Base-by-base conservation (phyloP, 2,329 filamentous ascomycete species). In the Zarea fungicola region DNA sequence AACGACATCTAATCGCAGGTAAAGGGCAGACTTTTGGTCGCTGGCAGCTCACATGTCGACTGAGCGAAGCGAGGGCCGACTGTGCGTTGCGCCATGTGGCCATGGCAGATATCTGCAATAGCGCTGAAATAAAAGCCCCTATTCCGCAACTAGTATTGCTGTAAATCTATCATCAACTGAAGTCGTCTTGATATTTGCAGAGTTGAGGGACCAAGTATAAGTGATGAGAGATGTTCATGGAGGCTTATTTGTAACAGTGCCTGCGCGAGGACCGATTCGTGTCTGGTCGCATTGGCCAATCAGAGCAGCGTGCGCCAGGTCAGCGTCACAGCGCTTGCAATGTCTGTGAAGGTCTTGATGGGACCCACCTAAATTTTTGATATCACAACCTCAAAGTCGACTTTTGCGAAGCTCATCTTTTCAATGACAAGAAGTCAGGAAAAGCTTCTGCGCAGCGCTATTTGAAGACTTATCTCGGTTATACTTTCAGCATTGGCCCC, bases 341-440 rank as follows among this genome's bases (percentile, higher is more conserved):
- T 25, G 37, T 36, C 45, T 37, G n/a, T n/a, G 45, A 48, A 34
- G 11, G 28, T 23, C 37, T 36, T 16, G 29, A n/a, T n/a, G 13
- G 14, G 42, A n/a, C 40, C 51, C 51, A 50, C 51, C 46, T 43
- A 48, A 53, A 53, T 42, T 50, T 53, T 50, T 51, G 32, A 50
- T 48, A 46, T 44, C 37, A 25, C 32, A 46, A 46, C 46, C 28
- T 52, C 36, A 31, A n/a, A 22, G 14, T 29, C 39, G 16, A 35
- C 32, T 36, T 34, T 36, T 48, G 46, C 22, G 29, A 21, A 35
- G 22, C 13, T n/a, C 26, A 5, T 26, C 34, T 34, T 26, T 1
- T 25, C 21, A 14, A 25, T 28, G n/a, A n/a, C n/a, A n/a, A n/a
- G n/a, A n/a, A n/a, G n/a, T n/a, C n/a, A n/a, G n/a, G n/a, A n/a